Evolutionary conservation across 345 rosid genomes (phyloP), one percentile per base, ranked within the genome.

Genomic region (Litchi chinensis): DNA sequence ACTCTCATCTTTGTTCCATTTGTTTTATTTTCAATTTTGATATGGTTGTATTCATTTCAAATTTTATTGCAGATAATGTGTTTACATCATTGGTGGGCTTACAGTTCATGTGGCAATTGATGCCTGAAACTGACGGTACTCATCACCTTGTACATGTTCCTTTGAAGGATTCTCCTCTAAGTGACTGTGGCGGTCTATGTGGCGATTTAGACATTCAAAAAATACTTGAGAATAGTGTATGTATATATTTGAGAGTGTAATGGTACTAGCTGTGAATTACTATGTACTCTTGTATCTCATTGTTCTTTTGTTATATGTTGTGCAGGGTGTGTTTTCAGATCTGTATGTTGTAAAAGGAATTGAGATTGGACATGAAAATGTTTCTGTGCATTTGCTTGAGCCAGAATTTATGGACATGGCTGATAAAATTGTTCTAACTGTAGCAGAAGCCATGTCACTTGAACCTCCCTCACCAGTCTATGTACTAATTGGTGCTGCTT

Each of bases 401-500:
- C 88, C 94, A 72, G 87, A 88, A 26, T 83, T 86, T 57, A 82
- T 83, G 82, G 85, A 87, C 83, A 78, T 92, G 89, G 85, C 85
- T 22, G 99, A 93, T 78, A 87, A 85, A 81, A 88, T 95, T 85
- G 89, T 88, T 80, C 84, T 93, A 52, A 93, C 98, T 39, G 99
- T 95, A 40, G 99, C 95, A n/a, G 98, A 95, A 86, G 99, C 99
- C 82, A 92, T 95, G 92, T 93, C 97, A 76, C 85, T 92, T 22
- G 93, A 89, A 75, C 98, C 98, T 77, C 93, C 93, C 15, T 95
- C 99, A 41, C 99, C 99, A 71, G 92, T 92, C 69, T 90, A 86
- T 79, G 90, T 93, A 77, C 91, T 95, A 50, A 83, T 91, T 86
- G 98, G 97, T 78, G 97, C 99, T 81, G 86, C 84, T 77, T 77